Base-by-base conservation (phyloP, 306 rosid genomes). In the Vicia faba region DNA sequence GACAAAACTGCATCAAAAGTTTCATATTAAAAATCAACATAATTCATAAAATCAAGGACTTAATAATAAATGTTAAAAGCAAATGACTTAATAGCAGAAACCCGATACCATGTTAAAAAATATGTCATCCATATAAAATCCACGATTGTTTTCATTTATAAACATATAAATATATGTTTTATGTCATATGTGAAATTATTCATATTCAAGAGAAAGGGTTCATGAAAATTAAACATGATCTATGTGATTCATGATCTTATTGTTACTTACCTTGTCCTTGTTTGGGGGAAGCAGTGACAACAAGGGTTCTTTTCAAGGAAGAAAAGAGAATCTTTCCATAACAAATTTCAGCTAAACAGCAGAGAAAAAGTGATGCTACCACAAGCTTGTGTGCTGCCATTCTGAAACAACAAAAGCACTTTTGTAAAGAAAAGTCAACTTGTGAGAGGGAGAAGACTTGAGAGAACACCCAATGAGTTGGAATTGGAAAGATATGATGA, bases 261-360 rank as follows among this genome's bases (percentile, higher is more conserved):
- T 56, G 39, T 56, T 28, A 12, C 85, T 61, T 48, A 93, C 99
- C 95, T 76, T 86, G 83, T 44, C 85, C 92, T 10, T 63, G 57
- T 41, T 70, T 84, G 25, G 87, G 84, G 5, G 97, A 84, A 72
- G 92, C 90, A 3, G 95, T 83, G 72, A 95, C 89, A 28, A 25
- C 62, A 11, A 95, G 84, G 74, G 80, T 74, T 45, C 39, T 76
- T 60, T 79, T 77, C 20, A 95, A 71, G 72, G 92, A 62, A 60
- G 97, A 79, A 15, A 95, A 78, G 35, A 72, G 84, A 53, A 66
- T 68, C 3, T 38, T 43, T 25, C 88, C 97, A 64, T 48, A 39
- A 53, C 92, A 88, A 73, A 71, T 61, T 76, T 36, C 74, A 0
- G 83, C 80, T 7, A 88, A 85, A 76, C 76, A 85, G 64, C 69